phyloP scores from a whole-genome alignment of 345 rosid genomes.

The Eucalyptus coolabah region DNA sequence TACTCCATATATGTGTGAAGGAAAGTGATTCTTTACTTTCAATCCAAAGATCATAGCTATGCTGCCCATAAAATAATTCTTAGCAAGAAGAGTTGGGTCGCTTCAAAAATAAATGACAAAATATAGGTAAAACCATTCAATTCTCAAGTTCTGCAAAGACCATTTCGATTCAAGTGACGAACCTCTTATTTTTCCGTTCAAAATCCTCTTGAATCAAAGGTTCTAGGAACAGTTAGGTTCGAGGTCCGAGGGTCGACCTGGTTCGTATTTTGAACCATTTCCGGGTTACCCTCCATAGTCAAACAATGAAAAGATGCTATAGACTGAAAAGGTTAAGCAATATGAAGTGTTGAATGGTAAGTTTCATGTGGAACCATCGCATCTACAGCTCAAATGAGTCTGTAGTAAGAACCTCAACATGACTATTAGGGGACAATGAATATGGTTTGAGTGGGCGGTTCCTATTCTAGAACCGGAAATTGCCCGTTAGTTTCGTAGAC shows the following conservation, averaged over 20 bases:
- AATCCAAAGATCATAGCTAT: neutral
- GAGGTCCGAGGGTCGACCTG: neutral
- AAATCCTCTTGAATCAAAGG: neutral
- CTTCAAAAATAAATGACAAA: neutral
- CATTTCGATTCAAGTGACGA: neutral
- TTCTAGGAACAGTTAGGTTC: neutral
- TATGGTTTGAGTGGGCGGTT: too few species aligned
- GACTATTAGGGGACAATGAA: neutral
- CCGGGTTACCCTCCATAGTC: neutral
- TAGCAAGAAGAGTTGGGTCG: neutral
- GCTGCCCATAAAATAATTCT: neutral
- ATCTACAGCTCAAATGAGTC: neutral
- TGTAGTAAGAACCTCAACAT: neutral
- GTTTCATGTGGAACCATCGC: neutral
- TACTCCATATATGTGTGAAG: neutral
- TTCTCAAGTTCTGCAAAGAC: neutral
- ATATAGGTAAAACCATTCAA: neutral
- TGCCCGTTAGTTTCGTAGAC: too few species aligned
- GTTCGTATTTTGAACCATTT: neutral
- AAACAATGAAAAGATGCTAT: neutral
- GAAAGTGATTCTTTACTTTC: neutral
- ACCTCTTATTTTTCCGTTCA: neutral
- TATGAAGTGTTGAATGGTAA: neutral
- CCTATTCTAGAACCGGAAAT: too few species aligned
- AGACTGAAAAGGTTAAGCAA: neutral